Evolutionary conservation across 768 basidiomycete species (phyloP), one percentile per base, ranked within the genome.

Genomic region (Tylopilus subfusipes): DNA sequence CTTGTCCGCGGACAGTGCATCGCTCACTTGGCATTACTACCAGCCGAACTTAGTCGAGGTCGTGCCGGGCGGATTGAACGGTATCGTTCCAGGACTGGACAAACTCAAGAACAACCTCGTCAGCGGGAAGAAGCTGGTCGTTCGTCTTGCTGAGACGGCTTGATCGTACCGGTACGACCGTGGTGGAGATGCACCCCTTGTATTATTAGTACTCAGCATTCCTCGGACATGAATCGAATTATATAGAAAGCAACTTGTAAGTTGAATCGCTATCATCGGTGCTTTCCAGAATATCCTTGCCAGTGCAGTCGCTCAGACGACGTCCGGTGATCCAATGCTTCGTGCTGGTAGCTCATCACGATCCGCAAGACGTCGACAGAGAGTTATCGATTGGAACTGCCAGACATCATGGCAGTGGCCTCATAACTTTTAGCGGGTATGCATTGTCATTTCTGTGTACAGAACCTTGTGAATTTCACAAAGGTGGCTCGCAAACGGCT

Each of bases 311-410:
- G 25, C 25, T 27, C 7, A 7, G 25, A 27, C 25, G 25, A 27
- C 25, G 12, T 31, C 36, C 59, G 0, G 49, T 48, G 21, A 65
- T 21, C 25, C 16, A 14, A 36, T 31, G 21, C 21, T 40, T 36
- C 12, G n/a, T 38, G 38, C 12, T n/a, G n/a, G 40, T 62, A 96
- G 93, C 77, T 99, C 18, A 90, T 98, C 50, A 98, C 96, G 9
- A 87, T 98, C 67, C 83, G 83, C 51, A 98, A 96, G 71, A 75
- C 68, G 3, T 78, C 80, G 8, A 53, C 71, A 11, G 58, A 68
- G 36, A 64, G 64, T 31, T 82, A 77, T 59, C 71, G 77, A 1
- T 78, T n/a, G n/a, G n/a, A n/a, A n/a, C n/a, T n/a, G n/a, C n/a
- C n/a, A n/a, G n/a, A n/a, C n/a, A n/a, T n/a, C n/a, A n/a, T n/a